A percentile compares a stretch with the other conserved stretches of the same genome.
Conservation (phyloP, 1,284 basidiomycete genomes). For the Puccinia coronata region DNA sequence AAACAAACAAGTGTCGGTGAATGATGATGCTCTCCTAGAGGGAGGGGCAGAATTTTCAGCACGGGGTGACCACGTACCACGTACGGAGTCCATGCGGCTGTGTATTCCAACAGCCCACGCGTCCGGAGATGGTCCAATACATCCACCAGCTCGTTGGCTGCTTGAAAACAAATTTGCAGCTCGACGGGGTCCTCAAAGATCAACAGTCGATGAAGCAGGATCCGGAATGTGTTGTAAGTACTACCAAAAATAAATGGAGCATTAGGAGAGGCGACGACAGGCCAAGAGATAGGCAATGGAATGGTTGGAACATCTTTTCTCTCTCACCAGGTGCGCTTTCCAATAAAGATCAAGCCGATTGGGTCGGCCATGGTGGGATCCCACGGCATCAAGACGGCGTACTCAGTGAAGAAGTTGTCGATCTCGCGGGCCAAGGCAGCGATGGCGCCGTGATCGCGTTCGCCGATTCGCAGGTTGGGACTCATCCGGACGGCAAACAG, state of each 20-base stretch:
- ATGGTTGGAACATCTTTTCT: no score
- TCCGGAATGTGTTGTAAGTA: no score
- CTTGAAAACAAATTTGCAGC: slow-evolving; percentile 1
- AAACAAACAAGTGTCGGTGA: neutral
- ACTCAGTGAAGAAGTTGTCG: neutral
- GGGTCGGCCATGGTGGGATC: slow-evolving; percentile 12
- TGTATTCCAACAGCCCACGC: slow-evolving; percentile 10
- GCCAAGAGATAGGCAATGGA: no score
- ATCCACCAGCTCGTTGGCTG: slow-evolving; percentile 10
- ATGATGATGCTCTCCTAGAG: neutral
- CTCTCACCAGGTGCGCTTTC: neutral
- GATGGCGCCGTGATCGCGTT: slow-evolving; percentile 1
- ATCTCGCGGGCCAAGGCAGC: slow-evolving; percentile 14
- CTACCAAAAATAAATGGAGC: no score
- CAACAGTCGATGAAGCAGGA: slow-evolving; percentile 23
- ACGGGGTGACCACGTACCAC: no score
- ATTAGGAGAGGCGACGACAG: neutral
- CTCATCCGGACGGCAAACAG: slow-evolving; percentile 12
- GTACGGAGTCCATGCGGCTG: neutral
- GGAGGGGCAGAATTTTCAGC: no score
- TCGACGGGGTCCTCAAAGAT: slow-evolving; percentile 13
- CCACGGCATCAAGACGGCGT: neutral
- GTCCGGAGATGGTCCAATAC: slow-evolving; percentile 26
- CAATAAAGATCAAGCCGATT: neutral
- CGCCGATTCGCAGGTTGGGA: neutral